A percentile compares a stretch with the other conserved stretches of the same genome.
Evolutionary conservation across 495 filamentous ascomycete species (phyloP).

Genomic region (Aspergillus conjunctus): DNA sequence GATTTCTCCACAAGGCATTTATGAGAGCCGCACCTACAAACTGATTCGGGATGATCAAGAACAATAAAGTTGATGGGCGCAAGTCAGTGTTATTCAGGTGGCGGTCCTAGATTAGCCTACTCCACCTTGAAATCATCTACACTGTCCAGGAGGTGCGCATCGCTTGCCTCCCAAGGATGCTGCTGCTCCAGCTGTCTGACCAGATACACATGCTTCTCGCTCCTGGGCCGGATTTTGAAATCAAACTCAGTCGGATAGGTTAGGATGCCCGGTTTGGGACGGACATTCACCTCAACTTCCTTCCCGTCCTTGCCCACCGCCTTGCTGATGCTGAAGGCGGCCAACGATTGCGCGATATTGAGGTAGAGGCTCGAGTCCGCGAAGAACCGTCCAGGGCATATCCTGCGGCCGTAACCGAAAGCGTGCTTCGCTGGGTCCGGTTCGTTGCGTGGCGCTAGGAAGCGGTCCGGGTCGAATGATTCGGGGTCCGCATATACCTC

Average conservation of each 20-base stretch:
- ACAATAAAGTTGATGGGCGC: too few relatives aligned
- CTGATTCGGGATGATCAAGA: too few relatives aligned
- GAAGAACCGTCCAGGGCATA: conserved; percentile 60
- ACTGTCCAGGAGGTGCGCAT: conserved; percentile 25
- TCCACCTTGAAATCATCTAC: not conserved
- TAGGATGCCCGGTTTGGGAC: conserved; percentile 41
- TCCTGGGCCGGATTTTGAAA: conserved; percentile 34
- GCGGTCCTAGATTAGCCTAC: too few relatives aligned
- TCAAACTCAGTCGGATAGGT: conserved; percentile 40
- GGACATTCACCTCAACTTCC: conserved; percentile 32
- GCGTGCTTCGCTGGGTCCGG: conserved; percentile 33
- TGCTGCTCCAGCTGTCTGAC: conserved; percentile 41
- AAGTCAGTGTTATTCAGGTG: too few relatives aligned
- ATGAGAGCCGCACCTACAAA: too few relatives aligned
- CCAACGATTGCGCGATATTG: conserved; percentile 51
- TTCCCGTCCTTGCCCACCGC: conserved; percentile 14
- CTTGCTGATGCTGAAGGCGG: conserved; percentile 52
- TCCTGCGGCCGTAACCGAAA: conserved; percentile 61
- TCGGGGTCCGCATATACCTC: conserved; percentile 22
- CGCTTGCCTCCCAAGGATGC: conserved; percentile 48
- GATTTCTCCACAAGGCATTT: too few relatives aligned
- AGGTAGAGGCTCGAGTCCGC: conserved; percentile 60
- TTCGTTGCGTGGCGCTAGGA: conserved; percentile 29
- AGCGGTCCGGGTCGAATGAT: conserved; percentile 42
- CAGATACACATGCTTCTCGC: conserved; percentile 32